Base-by-base conservation (phyloP, 805 yeast genomes). In the Hanseniaspora clermontiae region DNA sequence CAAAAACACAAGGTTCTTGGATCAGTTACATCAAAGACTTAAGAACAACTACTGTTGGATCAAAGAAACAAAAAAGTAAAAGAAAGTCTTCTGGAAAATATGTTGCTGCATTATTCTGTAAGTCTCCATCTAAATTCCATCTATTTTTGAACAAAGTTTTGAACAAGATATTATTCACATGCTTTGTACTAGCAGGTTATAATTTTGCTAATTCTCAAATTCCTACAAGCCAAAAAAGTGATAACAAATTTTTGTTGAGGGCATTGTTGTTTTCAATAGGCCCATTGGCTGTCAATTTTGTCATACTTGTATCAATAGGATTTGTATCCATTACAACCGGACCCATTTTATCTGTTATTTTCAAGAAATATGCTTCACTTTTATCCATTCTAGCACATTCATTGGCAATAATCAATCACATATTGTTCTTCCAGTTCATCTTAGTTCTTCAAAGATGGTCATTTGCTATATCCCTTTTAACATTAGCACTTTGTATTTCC, bases 371-470 rank as follows among this genome's bases (percentile, higher is more conserved):
- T 57, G 80, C 87, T 0, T 70, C 81, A 0, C 42, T 75, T 2
- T 61, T 83, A 9, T 80, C 88, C 0, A 67, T 70, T 5, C 27
- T 70, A 1, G 79, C 74, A 1, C 88, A 81, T 61, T 46, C 71
- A 0, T 51, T 78, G 6, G 74, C 80, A 0, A 65, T 81, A 2
- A 5, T 81, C 7, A 73, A 71, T 53, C 79, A 83, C 62, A 60
- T 77, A 3, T 20, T 72, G 1, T 73, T 74, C 48, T 78, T 81
- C 66, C 81, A 79, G 60, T 58, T 80, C 15, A 64, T 83, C 45
- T 77, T 82, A 76, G 66, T 78, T 32, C 66, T 77, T 27, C 85
- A 84, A 60, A 73, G 76, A 47, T 80, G 83, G 79, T 72, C 77
- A 59, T 66, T 81, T 49, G 68, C 79, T 1, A 67, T 69, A 39